Percentiles rank a stretch among this genome's conserved stretches.
Conservation (phyloP, 768 basidiomycete genomes). For the Trametes gibbosa region DNA sequence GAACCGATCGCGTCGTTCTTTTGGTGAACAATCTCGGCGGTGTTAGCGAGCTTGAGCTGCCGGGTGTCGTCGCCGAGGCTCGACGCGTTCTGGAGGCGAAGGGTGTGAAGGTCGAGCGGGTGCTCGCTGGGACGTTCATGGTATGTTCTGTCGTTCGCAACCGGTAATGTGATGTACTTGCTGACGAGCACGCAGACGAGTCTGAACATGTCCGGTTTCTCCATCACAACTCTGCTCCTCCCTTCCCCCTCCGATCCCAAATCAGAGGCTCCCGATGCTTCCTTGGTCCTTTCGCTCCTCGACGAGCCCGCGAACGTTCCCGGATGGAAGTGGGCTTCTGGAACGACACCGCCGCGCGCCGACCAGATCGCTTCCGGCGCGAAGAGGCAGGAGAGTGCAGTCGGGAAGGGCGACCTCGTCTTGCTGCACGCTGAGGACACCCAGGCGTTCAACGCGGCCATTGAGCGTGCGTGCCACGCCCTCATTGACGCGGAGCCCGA, state of each 20-base stretch:
- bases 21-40: conserved; percentile 89
- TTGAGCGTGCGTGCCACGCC: conserved; percentile 60
- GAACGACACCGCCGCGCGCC: conserved; percentile 35
- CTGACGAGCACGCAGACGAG: conserved; percentile 54
- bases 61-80: conserved; percentile 63
- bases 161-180: neutral
- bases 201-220: conserved; percentile 92
- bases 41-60: conserved; percentile 77
- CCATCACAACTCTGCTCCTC: conserved; percentile 76
- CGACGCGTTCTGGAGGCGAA: conserved; percentile 51
- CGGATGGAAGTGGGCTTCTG: conserved; percentile 83
- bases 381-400: conserved; percentile 12
- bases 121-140: conserved; percentile 86
- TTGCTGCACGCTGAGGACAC: conserved; percentile 42
- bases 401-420: neutral
- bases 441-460: conserved; percentile 47
- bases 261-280: conserved; percentile 34
- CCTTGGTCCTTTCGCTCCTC: conserved; percentile 59
- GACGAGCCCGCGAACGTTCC: conserved; percentile 68
- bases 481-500: conserved; percentile 81
- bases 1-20: conserved; percentile 68
- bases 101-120: conserved; percentile 55
- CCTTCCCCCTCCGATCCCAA: conserved; percentile 53
- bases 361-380: conserved; percentile 13
- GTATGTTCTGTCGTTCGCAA: conserved; percentile 35